These are phyloP conservation scores for Tetrapisispora arboricola DNA, from an alignment of 805 yeast genomes.

Conservation along the genomic window DNA sequence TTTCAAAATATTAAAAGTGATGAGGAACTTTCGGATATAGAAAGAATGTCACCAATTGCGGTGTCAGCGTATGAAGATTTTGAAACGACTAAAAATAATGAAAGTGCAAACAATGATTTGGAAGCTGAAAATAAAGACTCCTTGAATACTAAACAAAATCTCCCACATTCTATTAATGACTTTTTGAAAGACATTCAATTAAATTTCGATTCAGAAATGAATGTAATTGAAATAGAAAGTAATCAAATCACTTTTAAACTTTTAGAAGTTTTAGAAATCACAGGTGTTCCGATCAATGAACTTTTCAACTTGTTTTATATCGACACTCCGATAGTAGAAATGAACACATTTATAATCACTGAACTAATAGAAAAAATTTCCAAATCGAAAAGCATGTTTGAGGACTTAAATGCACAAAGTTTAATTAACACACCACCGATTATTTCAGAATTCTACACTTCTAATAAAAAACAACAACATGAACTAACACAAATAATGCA, in stretches of 20 bases:
- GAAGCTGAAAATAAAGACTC: neutral
- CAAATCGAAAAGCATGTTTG: slow-evolving; percentile 39
- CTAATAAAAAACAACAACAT: slow-evolving; percentile 31
- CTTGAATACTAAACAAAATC: neutral
- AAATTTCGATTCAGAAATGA: neutral
- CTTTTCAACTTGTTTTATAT: slow-evolving; percentile 15
- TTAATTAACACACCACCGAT: slow-evolving; percentile 39
- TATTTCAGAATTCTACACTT: slow-evolving; percentile 38
- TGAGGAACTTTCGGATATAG: slow-evolving; percentile 3
- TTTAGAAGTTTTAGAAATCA: slow-evolving; percentile 1
- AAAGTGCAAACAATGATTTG: neutral
- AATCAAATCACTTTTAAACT: neutral
- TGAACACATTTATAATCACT: slow-evolving; percentile 44
- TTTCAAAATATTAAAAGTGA: neutral
- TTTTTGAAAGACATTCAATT: neutral
- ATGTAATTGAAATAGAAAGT: neutral
- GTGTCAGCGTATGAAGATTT: neutral
- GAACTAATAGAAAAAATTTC: slow-evolving; percentile 42
- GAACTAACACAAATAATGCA: slow-evolving; percentile 40
- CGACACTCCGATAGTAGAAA: slow-evolving; percentile 29
- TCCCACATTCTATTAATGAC: neutral
- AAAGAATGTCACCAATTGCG: slow-evolving; percentile 4
- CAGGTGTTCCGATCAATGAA: slow-evolving; percentile 7
- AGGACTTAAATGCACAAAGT: slow-evolving; percentile 38
- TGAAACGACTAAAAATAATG: neutral